Evolutionary conservation across 306 rosid species (phyloP), one percentile per base, ranked within the genome.

Genomic region (Vicia villosa): DNA sequence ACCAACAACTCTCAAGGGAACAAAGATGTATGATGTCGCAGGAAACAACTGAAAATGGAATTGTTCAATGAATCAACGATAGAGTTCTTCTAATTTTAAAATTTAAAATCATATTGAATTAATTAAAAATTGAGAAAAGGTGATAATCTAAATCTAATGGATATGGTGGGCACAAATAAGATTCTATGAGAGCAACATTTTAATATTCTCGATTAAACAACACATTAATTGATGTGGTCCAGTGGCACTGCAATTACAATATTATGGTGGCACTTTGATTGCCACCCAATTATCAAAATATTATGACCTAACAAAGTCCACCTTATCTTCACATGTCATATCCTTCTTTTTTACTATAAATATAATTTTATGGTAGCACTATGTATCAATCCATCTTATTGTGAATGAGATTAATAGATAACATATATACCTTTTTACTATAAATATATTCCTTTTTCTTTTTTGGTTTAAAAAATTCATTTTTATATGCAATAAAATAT

Each of bases 261-360:
- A 75, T 45, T 63, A 66, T 77, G 76, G 72, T 30, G 36, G 68
- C 51, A 66, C 3, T 16, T 64, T 67, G 15, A 68, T 60, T 67
- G 74, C 46, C 43, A 66, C 34, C 19, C 77, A 77, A 9, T 20
- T 45, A 17, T 7, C 45, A 75, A 40, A 34, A 38, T 16, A 13
- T 58, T 66, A 62, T 50, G 3, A 22, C 52, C 57, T 66, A 16
- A 30, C 37, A 28, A 46, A 74, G 70, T 70, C 92, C 77, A 81
- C 89, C 75, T 84, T 84, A 79, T 85, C 84, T 21, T 60, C 56
- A 37, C 38, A 46, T 58, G 64, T 49, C 73, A 8, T 22, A 11
- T 58, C 20, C 41, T 40, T 66, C 56, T 49, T n/a, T n/a, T n/a
- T n/a, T n/a, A n/a, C n/a, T n/a, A n/a, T n/a, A n/a, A n/a, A n/a